A percentile compares a stretch with the other conserved stretches of the same genome.
These are phyloP conservation scores for Tricholoma matsutake DNA, from an alignment of 768 basidiomycete species.

Conservation along the genomic window DNA sequence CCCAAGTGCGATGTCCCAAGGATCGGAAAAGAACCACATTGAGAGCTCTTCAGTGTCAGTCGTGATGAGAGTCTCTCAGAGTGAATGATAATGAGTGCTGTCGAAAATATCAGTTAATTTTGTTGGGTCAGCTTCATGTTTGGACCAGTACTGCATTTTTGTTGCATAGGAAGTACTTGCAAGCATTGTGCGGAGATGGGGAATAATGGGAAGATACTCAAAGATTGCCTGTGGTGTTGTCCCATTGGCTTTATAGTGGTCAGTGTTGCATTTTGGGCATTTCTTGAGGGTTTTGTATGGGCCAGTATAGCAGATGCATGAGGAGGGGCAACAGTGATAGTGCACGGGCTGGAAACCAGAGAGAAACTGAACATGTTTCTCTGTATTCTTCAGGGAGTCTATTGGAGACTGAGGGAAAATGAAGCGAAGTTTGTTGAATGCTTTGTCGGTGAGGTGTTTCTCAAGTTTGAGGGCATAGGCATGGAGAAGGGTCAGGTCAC, in stretches of 20 bases:
- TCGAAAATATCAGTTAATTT: conserved; percentile 36
- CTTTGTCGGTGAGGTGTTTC: conserved; percentile 20
- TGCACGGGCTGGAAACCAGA: conserved; percentile 7
- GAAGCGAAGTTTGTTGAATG: conserved; percentile 22
- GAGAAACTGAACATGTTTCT: background rate
- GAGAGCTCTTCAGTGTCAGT: too few species aligned
- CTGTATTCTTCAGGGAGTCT: conserved; percentile 15
- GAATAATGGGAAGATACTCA: conserved; percentile 38
- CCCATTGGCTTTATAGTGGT: conserved; percentile 4
- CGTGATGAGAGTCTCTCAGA: too few species aligned
- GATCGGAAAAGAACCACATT: too few species aligned
- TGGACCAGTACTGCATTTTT: conserved; percentile 26
- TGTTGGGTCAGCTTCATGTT: conserved; percentile 8
- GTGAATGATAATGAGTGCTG: too few species aligned
- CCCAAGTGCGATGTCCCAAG: too few species aligned
- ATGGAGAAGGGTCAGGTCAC: too few species aligned
- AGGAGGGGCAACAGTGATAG: conserved; percentile 42
- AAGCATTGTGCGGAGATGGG: conserved; percentile 22
- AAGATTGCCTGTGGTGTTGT: conserved; percentile 26
- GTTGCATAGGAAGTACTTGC: conserved; percentile 15
- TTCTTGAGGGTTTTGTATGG: conserved; percentile 17
- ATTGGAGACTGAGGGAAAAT: conserved; percentile 20
- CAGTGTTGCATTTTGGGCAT: conserved; percentile 37
- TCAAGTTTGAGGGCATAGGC: conserved; percentile 18
- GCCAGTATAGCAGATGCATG: conserved; percentile 22